These are phyloP conservation scores for Aspergillus baeticus DNA, from an alignment of 495 filamentous ascomycete species.

Conservation along the genomic window DNA sequence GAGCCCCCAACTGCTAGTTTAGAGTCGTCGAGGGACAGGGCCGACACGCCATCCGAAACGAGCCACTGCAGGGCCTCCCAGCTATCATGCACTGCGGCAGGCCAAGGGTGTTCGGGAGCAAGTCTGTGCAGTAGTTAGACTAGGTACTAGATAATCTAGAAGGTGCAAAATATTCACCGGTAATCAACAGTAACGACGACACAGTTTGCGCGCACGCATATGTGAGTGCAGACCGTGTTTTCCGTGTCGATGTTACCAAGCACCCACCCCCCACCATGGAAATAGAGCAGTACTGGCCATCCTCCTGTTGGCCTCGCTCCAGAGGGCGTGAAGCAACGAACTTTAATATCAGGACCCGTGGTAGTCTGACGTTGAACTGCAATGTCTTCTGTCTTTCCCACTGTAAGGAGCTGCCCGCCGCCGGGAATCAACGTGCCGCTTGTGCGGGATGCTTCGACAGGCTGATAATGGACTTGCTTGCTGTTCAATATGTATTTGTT, in stretches of 20 bases:
- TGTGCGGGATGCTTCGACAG: conserved; percentile 50
- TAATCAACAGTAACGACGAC: conserved; percentile 58
- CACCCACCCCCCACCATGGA: conserved; percentile 61
- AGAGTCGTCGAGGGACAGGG: conserved; percentile 41
- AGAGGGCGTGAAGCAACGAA: conserved; percentile 50
- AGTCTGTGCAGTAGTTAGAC: conserved; percentile 30
- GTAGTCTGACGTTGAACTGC: conserved; percentile 43
- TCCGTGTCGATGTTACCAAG: conserved; percentile 58
- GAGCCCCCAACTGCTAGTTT: conserved; percentile 54
- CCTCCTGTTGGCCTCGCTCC: conserved; percentile 41
- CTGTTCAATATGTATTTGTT: conserved; percentile 51
- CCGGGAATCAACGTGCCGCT: conserved; percentile 54
- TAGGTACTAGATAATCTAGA: too few species aligned
- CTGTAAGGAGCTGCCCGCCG: conserved; percentile 47
- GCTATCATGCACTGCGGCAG: conserved; percentile 55
- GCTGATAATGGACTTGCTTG: conserved; percentile 51
- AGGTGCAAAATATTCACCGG: conserved; percentile 27
- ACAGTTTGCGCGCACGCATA: conserved; percentile 48
- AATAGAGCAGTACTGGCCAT: conserved; percentile 57
- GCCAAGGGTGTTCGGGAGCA: conserved; percentile 55
- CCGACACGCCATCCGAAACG: conserved; percentile 34
- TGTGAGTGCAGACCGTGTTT: conserved; percentile 55
- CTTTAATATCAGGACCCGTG: conserved; percentile 42
- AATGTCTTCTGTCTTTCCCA: conserved; percentile 52
- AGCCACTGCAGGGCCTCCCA: conserved; percentile 60